Percentiles rank a stretch among this genome's conserved stretches.
Conservation (phyloP, 192 early-diverging fungal species). For the Backusella macrospora region DNA sequence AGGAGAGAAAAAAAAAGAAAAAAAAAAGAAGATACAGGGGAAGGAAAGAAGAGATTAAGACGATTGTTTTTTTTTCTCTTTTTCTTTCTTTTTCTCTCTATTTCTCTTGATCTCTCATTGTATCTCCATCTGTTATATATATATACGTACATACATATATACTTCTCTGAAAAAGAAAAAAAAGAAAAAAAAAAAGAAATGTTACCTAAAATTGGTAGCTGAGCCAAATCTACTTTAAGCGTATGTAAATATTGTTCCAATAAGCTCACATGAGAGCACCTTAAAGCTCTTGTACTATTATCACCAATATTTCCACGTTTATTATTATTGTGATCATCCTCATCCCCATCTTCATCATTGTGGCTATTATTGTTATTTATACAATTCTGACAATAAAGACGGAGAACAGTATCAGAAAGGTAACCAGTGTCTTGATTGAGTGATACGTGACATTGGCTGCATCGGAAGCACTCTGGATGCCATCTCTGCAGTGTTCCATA, state of each 20-base stretch:
- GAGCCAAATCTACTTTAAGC: constrained; percentile 81
- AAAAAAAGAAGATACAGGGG: neutral
- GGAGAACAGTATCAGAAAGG: constrained; percentile 59
- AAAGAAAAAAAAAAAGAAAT: neutral
- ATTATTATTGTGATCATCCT: too few species aligned
- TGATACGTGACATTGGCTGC: neutral
- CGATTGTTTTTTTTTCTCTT: constrained; percentile 3
- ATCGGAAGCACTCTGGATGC: constrained; percentile 17
- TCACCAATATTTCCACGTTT: too few species aligned
- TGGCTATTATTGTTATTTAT: neutral
- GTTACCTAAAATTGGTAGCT: constrained; percentile 54
- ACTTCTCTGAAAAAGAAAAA: too few species aligned
- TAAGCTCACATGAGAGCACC: constrained; percentile 77
- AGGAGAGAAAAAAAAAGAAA: neutral
- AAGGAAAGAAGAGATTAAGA: neutral
- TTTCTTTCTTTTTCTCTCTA: constrained; percentile 39
- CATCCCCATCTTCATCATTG: neutral
- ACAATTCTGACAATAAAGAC: constrained; percentile 32
- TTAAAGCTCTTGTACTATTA: constrained; percentile 16
- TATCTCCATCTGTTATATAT: constrained; percentile 23
- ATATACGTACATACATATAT: too few species aligned
- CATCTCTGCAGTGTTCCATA: neutral
- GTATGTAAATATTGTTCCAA: constrained; percentile 92
- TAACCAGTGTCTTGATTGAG: constrained; percentile 51
- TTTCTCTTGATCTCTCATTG: constrained; percentile 33